A percentile compares a stretch with the other conserved stretches of the same genome.
These are phyloP conservation scores for Macadamia integrifolia DNA, from an alignment of 164 flowering plant genomes.

Conservation along the genomic window DNA sequence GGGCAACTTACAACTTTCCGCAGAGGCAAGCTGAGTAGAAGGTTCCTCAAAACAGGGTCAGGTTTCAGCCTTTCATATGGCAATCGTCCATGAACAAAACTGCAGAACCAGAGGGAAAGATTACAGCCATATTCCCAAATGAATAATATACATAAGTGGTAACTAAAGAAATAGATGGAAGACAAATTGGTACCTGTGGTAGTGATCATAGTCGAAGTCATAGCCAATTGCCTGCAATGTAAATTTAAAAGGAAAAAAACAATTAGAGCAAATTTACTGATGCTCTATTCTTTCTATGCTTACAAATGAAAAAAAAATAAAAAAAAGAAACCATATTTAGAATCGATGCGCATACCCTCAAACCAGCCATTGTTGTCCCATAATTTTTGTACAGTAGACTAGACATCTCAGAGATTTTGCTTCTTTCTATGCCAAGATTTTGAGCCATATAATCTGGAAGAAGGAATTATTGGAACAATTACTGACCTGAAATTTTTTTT, in stretches of 20 bases:
- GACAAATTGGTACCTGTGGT: constrained; percentile 51
- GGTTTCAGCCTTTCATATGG: constrained; percentile 78
- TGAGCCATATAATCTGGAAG: constrained; percentile 59
- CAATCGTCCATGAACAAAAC: constrained; percentile 85
- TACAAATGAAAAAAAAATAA: neutral
- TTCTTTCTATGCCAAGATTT: constrained; percentile 62
- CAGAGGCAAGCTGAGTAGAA: constrained; percentile 64
- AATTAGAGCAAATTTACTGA: too few species aligned
- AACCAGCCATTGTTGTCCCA: constrained; percentile 97
- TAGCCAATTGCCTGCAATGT: constrained; percentile 73
- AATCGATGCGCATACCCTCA: constrained; percentile 37
- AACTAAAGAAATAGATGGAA: neutral
- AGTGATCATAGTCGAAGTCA: constrained; percentile 71
- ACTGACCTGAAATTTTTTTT: neutral
- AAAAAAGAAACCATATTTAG: neutral
- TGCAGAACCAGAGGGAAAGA: constrained; percentile 18
- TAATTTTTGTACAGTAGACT: constrained; percentile 56
- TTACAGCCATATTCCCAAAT: neutral
- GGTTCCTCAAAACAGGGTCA: constrained; percentile 56
- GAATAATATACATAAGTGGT: neutral
- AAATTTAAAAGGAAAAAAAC: neutral
- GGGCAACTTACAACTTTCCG: constrained; percentile 72
- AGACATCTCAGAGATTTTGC: constrained; percentile 48
- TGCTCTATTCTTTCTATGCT: too few species aligned
- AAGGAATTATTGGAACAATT: neutral